These are phyloP conservation scores for Chimonanthus praecox DNA, from an alignment of 164 flowering plant genomes.

Conservation along the genomic window DNA sequence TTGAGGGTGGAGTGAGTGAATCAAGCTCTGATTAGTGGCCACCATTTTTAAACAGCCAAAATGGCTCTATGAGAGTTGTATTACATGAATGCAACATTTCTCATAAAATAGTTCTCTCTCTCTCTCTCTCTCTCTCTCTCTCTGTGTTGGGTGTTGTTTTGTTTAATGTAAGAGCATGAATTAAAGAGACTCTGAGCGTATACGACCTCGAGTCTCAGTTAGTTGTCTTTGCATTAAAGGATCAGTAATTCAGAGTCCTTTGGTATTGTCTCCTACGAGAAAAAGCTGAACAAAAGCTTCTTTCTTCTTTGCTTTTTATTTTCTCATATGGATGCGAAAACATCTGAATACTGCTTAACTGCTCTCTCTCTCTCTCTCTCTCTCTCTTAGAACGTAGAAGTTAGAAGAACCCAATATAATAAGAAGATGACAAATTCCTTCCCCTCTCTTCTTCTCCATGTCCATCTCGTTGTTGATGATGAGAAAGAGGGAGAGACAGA, in stretches of 20 bases:
- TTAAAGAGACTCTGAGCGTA: background rate
- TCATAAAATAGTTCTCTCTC: too few relatives aligned
- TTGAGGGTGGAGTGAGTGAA: background rate
- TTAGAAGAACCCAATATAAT: background rate
- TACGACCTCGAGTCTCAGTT: background rate
- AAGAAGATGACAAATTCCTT: background rate
- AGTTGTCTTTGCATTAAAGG: background rate
- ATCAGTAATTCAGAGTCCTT: conserved; percentile 14
- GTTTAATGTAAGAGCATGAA: conserved; percentile 1
- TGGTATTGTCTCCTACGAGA: conserved; percentile 3
- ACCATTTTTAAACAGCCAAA: too few relatives aligned
- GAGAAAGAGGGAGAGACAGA: conserved; percentile 1
- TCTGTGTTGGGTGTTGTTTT: background rate
- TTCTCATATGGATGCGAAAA: background rate
- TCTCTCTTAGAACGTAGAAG: conserved; percentile 8
- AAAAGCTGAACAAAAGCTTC: conserved; percentile 17
- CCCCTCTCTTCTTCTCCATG: background rate
- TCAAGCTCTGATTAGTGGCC: background rate
- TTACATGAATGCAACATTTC: too few relatives aligned
- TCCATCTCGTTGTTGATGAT: background rate
- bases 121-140: background rate
- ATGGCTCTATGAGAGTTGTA: too few relatives aligned
- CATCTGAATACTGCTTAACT: conserved; percentile 2
- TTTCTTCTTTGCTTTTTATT: conserved; percentile 10
- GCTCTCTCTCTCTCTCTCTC: conserved; percentile 2